phyloP scores from a whole-genome alignment of 2,329 filamentous ascomycete species.

The Colletotrichum sansevieriae region DNA sequence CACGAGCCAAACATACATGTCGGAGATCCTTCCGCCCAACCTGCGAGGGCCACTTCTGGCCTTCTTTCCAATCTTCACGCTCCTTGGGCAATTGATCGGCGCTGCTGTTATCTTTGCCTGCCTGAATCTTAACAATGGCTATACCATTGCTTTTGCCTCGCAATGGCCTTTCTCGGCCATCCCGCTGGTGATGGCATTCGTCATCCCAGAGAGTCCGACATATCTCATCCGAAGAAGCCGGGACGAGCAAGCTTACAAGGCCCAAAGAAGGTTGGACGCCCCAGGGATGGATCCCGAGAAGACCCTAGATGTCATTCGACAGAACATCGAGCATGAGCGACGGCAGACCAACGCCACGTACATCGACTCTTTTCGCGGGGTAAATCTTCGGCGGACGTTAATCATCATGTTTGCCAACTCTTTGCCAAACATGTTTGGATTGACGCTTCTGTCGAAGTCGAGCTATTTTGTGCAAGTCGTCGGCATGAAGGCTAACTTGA shows the following conservation, averaged over 20 bases:
- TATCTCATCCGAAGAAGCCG: conserved; percentile 59
- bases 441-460: conserved; percentile 57
- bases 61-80: conserved; percentile 62
- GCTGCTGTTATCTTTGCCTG: conserved; percentile 56
- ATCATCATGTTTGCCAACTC: conserved; percentile 58
- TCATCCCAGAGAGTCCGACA: conserved; percentile 65
- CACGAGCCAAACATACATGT: conserved; percentile 61
- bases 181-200: conserved; percentile 56
- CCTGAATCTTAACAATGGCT: conserved; percentile 50
- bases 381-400: conserved; percentile 57
- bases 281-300: conserved; percentile 53
- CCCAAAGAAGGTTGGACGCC: conserved; percentile 64
- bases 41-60: conserved; percentile 62
- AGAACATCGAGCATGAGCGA: conserved; percentile 60
- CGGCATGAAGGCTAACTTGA: conserved; percentile 48
- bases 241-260: conserved; percentile 55
- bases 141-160: conserved; percentile 56
- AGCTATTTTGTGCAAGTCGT: conserved; percentile 57
- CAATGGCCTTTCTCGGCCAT: conserved; percentile 60
- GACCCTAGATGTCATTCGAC: conserved; percentile 58
- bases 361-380: conserved; percentile 57
- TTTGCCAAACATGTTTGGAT: conserved; percentile 59
- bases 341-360: conserved; percentile 52
- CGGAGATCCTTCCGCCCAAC: conserved; percentile 60
- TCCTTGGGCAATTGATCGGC: conserved; percentile 62